Evolutionary conservation across 2,329 filamentous ascomycete genomes (phyloP).

Genomic region (Trichoderma sp.): DNA sequence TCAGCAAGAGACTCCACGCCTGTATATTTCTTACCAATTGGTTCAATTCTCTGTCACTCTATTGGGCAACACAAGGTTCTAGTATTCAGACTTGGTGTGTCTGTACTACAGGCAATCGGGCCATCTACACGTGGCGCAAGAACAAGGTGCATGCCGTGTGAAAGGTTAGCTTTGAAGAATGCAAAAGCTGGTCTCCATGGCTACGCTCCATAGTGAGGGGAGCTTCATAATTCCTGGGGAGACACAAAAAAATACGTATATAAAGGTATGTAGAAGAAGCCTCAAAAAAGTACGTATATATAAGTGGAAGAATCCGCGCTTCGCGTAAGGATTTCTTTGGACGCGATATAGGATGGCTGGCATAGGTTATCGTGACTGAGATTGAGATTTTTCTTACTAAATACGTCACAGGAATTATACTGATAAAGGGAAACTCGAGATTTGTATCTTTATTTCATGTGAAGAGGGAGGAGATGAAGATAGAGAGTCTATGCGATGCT

Average conservation of each 20-base stretch:
- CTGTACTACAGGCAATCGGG: background rate
- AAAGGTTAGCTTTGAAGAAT: background rate
- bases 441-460: background rate
- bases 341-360: background rate
- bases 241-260: background rate
- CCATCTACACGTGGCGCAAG: slow-evolving; percentile 15
- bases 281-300: background rate
- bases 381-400: background rate
- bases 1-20: background rate
- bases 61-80: background rate
- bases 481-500: background rate
- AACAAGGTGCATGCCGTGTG: slow-evolving; percentile 2
- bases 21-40: background rate
- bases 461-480: background rate
- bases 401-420: background rate
- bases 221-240: background rate
- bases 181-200: slow-evolving; percentile 1
- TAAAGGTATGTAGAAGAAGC: background rate
- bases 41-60: background rate
- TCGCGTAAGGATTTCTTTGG: background rate
- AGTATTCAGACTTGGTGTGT: background rate
- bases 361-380: background rate
- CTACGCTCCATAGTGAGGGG: background rate
- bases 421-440: background rate
- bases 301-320: background rate